Conservation (phyloP, 2,329 filamentous ascomycete genomes). For the Aaosphaeria arxii region DNA sequence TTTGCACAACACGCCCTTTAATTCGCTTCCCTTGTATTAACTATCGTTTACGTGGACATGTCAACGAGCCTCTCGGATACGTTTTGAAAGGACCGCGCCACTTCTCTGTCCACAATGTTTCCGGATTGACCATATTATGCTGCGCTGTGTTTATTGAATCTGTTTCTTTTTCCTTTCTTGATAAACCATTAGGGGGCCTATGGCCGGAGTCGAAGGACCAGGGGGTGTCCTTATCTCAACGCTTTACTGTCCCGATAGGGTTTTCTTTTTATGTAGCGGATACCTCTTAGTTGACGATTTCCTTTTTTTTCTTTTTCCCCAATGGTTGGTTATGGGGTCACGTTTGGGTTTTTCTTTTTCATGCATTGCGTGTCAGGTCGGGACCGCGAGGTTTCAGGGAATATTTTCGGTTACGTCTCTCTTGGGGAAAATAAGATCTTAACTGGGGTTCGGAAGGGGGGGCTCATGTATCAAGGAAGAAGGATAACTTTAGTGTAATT, state of each 20-base stretch:
- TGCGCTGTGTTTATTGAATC: constrained; percentile 12
- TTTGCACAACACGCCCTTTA: constrained; percentile 9
- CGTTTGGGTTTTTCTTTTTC: constrained; percentile 1
- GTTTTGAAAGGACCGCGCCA: constrained; percentile 9
- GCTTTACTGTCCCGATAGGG: no score
- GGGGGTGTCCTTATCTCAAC: constrained; percentile 2
- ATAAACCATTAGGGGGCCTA: not conserved
- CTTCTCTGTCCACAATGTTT: constrained; percentile 24
- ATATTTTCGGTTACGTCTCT: no score
- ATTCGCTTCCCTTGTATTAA: constrained; percentile 35
- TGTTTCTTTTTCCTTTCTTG: constrained; percentile 9
- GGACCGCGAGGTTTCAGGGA: constrained; percentile 8
- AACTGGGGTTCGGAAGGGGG: no score
- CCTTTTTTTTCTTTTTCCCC: not conserved
- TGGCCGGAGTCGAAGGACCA: constrained; percentile 6
- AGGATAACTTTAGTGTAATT: no score
- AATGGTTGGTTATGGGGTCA: constrained; percentile 8
- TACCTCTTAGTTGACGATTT: constrained; percentile 29
- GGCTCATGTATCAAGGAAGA: no score
- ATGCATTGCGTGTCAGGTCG: constrained; percentile 18
- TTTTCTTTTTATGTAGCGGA: constrained; percentile 19
- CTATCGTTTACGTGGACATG: constrained; percentile 14
- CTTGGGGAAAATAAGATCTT: no score
- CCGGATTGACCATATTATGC: constrained; percentile 21
- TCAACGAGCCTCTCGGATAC: constrained; percentile 8